These are phyloP conservation scores for Clitopilus hobsonii DNA, from an alignment of 768 basidiomycete species.

Conservation along the genomic window DNA sequence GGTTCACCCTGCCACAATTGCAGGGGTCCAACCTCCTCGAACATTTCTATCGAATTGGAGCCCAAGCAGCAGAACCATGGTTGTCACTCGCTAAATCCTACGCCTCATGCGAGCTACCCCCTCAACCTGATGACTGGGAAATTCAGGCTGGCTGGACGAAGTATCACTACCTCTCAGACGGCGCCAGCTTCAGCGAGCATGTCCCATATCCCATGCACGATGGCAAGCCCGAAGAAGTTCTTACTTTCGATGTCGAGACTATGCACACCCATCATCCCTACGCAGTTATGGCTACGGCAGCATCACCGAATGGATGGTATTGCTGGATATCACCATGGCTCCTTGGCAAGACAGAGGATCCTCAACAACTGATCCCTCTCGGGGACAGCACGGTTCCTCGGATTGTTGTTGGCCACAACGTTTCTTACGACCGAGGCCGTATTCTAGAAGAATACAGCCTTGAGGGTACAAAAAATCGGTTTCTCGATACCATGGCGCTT, in stretches of 20 bases:
- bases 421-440: slow-evolving; percentile 88
- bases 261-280: slow-evolving; percentile 79
- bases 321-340: slow-evolving; percentile 96
- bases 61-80: slow-evolving; percentile 70
- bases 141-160: slow-evolving; percentile 84
- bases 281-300: slow-evolving; percentile 87
- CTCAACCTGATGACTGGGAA: slow-evolving; percentile 45
- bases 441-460: slow-evolving; percentile 81
- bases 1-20: slow-evolving; percentile 79
- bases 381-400: slow-evolving; percentile 50
- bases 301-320: slow-evolving; percentile 84
- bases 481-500: slow-evolving; percentile 91
- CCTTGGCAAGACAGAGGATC: slow-evolving; percentile 48
- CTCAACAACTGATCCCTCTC: slow-evolving; percentile 71
- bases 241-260: slow-evolving; percentile 93
- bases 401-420: slow-evolving; percentile 89
- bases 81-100: slow-evolving; percentile 62
- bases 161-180: slow-evolving; percentile 68
- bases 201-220: slow-evolving; percentile 64
- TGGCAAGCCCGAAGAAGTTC: slow-evolving; percentile 62
- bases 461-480: slow-evolving; percentile 64
- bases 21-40: slow-evolving; percentile 79
- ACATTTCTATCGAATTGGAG: slow-evolving; percentile 84
- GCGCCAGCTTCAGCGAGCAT: slow-evolving; percentile 69
- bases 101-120: slow-evolving; percentile 49